Percentiles rank a stretch among this genome's conserved stretches.
phyloP scores from a whole-genome alignment of 2,329 filamentous ascomycete genomes.

The Thielaviopsis musarum region DNA sequence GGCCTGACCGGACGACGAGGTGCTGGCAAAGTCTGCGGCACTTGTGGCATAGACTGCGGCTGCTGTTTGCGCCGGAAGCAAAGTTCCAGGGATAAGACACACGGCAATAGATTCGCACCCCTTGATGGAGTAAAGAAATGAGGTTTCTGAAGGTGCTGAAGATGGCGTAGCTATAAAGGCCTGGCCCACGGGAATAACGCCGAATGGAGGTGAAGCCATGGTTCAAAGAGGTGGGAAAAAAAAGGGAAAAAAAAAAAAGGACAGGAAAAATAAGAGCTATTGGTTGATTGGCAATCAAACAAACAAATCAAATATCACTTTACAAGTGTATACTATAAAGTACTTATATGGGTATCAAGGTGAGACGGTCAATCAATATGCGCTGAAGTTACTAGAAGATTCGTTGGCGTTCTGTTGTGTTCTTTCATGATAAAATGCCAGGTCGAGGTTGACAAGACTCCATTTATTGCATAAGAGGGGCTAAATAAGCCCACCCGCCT shows the following conservation, averaged over 20 bases:
- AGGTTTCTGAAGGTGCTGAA: slow-evolving; percentile 34
- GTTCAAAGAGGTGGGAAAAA: neutral
- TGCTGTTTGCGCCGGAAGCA: slow-evolving; percentile 57
- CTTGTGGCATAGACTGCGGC: slow-evolving; percentile 78
- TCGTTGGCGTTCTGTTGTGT: neutral
- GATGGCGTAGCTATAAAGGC: slow-evolving; percentile 38
- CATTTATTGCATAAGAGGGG: neutral
- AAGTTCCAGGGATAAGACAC: slow-evolving; percentile 66
- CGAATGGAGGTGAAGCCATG: slow-evolving; percentile 35
- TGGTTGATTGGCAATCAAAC: neutral
- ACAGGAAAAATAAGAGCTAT: neutral
- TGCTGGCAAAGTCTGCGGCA: slow-evolving; percentile 22
- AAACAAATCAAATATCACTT: neutral
- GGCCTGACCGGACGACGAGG: slow-evolving; percentile 23
- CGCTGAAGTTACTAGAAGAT: neutral
- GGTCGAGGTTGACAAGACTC: neutral
- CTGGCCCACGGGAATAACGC: slow-evolving; percentile 43
- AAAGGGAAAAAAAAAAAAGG: neutral
- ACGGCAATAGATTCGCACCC: slow-evolving; percentile 60
- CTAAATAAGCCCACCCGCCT: neutral
- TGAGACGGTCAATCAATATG: neutral
- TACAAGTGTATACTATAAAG: neutral
- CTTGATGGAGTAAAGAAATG: slow-evolving; percentile 37
- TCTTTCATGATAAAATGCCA: neutral
- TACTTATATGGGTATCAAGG: neutral